phyloP scores from a whole-genome alignment of 1,284 basidiomycete genomes.

The Apiotrichum gamsii region DNA sequence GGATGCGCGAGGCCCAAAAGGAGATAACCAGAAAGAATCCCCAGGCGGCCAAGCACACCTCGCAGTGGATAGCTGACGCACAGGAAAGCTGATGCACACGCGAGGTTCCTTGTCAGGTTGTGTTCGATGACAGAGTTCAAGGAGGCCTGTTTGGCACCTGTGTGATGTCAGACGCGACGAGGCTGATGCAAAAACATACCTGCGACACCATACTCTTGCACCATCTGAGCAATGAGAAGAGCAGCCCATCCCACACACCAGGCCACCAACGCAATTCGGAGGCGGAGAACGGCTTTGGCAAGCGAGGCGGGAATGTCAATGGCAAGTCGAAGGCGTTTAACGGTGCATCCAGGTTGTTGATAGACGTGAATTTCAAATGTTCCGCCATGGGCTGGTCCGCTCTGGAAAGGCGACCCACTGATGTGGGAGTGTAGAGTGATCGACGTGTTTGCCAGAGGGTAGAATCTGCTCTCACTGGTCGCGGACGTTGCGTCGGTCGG shows the following conservation, averaged over 20 bases:
- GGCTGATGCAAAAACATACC: too few species aligned
- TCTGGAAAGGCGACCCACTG: conserved; percentile 58
- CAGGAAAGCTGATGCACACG: too few species aligned
- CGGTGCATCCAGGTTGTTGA: conserved; percentile 42
- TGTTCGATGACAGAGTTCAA: not conserved
- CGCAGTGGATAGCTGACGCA: not conserved
- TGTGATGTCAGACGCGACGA: too few species aligned
- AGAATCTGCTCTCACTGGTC: conserved; percentile 67
- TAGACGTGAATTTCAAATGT: conserved; percentile 35
- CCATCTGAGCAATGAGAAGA: conserved; percentile 52
- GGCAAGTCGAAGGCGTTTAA: conserved; percentile 52
- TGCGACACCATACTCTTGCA: too few species aligned
- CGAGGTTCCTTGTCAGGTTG: not conserved
- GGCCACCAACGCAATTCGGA: conserved; percentile 59
- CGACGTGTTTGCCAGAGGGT: conserved; percentile 49
- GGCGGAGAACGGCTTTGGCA: conserved; percentile 64
- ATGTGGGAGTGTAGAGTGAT: conserved; percentile 66
- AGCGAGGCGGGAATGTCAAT: conserved; percentile 64
- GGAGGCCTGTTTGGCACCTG: not conserved
- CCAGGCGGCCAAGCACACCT: not conserved
- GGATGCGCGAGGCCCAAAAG: conserved; percentile 8
- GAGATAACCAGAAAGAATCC: not conserved
- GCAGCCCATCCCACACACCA: conserved; percentile 66
- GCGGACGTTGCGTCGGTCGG: conserved; percentile 56
- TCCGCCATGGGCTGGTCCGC: conserved; percentile 17